Conservation (phyloP, 2,329 filamentous ascomycete species). For the Pseudohalonectria lignicola region DNA sequence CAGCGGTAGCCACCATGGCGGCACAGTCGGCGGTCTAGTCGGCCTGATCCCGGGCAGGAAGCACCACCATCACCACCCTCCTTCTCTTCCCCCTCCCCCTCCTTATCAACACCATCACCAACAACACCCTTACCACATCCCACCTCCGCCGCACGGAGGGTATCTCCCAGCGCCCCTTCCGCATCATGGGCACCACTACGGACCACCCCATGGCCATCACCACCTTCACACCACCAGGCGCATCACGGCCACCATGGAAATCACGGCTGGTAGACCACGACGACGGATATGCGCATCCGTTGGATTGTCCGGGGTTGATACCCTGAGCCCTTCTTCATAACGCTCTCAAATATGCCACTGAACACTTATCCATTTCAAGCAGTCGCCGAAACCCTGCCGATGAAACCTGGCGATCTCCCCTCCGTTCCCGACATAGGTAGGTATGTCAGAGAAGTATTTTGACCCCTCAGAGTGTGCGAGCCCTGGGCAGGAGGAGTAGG, state of each 20-base stretch:
- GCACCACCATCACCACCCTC: neutral
- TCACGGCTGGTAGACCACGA: neutral
- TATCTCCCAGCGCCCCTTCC: neutral
- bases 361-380: too few relatives aligned
- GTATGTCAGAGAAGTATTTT: too few relatives aligned
- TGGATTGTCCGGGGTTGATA: too few relatives aligned
- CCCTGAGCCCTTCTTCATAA: too few relatives aligned
- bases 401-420: too few relatives aligned
- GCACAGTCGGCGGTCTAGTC: neutral
- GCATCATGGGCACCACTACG: constrained; percentile 1
- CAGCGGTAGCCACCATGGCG: constrained; percentile 4
- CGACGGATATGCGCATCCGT: too few relatives aligned
- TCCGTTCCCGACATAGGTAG: too few relatives aligned
- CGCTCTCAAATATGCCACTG: too few relatives aligned
- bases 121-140: neutral
- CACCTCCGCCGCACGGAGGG: neutral
- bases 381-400: too few relatives aligned
- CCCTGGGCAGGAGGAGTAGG: too few relatives aligned
- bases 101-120: neutral
- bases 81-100: neutral
- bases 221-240: neutral
- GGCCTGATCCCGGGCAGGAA: constrained; percentile 1
- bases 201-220: neutral
- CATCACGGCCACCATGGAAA: neutral
- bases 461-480: too few relatives aligned